Conservation (phyloP, 1,139 yeast genomes). For the Hyphopichia buzzinii region DNA sequence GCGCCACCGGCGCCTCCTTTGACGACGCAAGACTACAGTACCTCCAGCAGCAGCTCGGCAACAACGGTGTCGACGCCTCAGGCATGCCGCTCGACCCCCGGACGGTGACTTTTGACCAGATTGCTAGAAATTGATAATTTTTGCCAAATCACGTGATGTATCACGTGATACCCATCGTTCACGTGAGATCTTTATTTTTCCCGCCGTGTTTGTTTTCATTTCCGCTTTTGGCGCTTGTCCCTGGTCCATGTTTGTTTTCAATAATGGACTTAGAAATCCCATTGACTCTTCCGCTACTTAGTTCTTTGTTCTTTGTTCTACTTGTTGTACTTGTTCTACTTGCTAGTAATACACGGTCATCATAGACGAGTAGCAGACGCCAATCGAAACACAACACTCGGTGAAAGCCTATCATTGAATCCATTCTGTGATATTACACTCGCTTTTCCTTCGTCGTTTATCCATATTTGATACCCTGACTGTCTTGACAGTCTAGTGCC, state of each 20-base stretch:
- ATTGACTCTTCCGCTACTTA: background rate
- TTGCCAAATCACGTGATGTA: background rate
- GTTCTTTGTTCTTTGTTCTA: slow-evolving; percentile 1
- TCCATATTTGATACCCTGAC: no score
- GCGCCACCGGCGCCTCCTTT: slow-evolving; percentile 45
- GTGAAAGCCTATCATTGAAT: no score
- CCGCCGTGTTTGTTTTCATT: no score
- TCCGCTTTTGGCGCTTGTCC: no score
- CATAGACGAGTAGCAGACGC: no score
- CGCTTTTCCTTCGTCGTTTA: no score
- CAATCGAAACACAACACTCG: no score
- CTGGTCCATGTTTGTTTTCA: no score
- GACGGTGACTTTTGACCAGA: slow-evolving; percentile 29
- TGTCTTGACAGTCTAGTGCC: no score
- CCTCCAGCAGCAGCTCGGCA: slow-evolving; percentile 43
- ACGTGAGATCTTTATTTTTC: no score
- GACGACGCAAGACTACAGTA: slow-evolving; percentile 69
- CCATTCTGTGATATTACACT: no score
- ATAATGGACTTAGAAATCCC: no score
- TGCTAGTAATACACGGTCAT: background rate
- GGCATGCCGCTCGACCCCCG: slow-evolving; percentile 43
- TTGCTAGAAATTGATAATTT: background rate
- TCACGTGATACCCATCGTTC: background rate
- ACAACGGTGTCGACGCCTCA: slow-evolving; percentile 50
- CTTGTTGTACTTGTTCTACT: background rate